phyloP scores from a whole-genome alignment of 768 basidiomycete species.

The Sporobolomyces roseus region DNA sequence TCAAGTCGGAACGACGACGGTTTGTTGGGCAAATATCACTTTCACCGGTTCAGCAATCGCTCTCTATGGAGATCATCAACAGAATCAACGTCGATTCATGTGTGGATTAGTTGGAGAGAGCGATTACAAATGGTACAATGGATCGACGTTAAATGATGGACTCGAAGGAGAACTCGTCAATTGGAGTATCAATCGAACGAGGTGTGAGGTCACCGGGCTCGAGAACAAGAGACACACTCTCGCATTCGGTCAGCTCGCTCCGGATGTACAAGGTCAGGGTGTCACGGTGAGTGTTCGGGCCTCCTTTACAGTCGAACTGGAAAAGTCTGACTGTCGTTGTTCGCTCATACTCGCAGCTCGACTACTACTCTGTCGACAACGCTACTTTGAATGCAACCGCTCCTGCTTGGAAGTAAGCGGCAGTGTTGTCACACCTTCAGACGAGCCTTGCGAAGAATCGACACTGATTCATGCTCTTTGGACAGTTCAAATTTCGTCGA shows the following conservation, averaged over 20 bases:
- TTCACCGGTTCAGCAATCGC: background rate
- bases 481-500: too few relatives aligned
- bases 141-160: background rate
- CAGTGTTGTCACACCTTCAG: too few relatives aligned
- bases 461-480: too few relatives aligned
- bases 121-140: conserved; percentile 18
- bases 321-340: background rate
- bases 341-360: conserved; percentile 1
- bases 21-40: conserved; percentile 17
- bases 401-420: too few relatives aligned
- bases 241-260: conserved; percentile 5
- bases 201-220: conserved; percentile 8
- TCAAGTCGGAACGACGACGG: too few relatives aligned
- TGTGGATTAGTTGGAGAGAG: background rate
- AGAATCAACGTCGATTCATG: background rate
- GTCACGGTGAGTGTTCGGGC: conserved; percentile 8
- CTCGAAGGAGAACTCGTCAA: background rate
- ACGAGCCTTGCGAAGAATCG: too few relatives aligned
- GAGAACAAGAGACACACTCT: conserved; percentile 4
- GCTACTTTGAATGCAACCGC: background rate
- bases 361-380: conserved; percentile 16
- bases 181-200: conserved; percentile 25
- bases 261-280: background rate
- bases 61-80: background rate
- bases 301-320: background rate